Base-by-base conservation (phyloP, 2,329 filamentous ascomycete genomes). In the Simplicillium aogashimaense region DNA sequence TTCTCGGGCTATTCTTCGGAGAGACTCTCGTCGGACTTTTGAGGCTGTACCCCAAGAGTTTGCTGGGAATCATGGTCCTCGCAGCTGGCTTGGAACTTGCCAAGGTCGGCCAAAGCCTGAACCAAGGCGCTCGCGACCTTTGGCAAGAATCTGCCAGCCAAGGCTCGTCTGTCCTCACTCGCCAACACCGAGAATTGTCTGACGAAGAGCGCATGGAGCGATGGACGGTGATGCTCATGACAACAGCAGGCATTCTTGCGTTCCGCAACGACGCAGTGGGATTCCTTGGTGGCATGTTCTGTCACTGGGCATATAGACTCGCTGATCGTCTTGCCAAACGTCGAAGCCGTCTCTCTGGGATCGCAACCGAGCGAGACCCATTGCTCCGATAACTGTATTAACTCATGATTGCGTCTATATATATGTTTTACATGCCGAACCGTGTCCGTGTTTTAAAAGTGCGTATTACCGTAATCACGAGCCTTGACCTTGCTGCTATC, bases 211-310 rank as follows among this genome's bases (percentile, higher is more conserved):
- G 79, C 35, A 74, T 73, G 41, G 78, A 86, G 57, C 72, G 88
- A 42, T 95, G 86, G 84, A 85, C 79, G 16, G 81, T 95, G 0
- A 94, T 95, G 88, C 70, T 95, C 43, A 81, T 89, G 45, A 97
- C 90, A 0, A 78, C 86, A 8, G 88, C 85, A 0, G 75, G 83
- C 3, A 72, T 94, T 40, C 61, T 97, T 37, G 87, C 86, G 0
- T 95, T 94, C 53, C 83, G 79, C 58, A 97, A 95, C 54, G 89
- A 94, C 60, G 88, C 82, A 0, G 75, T 95, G 6, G 90, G 90
- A 0, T 95, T 95, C 52, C 44, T 84, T 12, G 86, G 83, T 0
- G 90, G 90, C 0, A 75, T 94, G 69, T 57, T 85, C 3, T 94
- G 87, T 57, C 78, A 90, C 59, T 81, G 74, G 62, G 76, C 78